phyloP scores from a whole-genome alignment of 805 yeast genomes.

The Starmerella floricola region DNA sequence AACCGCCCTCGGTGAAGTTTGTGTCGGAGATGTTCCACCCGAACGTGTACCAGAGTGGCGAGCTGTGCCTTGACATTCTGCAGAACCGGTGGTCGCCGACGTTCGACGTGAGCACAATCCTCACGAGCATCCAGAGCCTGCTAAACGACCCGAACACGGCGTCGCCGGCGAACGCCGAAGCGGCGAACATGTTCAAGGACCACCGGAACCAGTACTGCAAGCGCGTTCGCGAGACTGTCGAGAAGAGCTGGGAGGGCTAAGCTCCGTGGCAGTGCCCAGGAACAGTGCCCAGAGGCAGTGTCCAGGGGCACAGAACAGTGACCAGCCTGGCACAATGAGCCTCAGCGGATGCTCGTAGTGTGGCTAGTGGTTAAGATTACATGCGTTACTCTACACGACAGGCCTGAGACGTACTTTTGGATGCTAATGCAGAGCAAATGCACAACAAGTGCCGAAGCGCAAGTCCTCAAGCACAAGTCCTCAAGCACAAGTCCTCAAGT shows the following conservation, averaged over 20 bases:
- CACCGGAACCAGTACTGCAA: constrained; percentile 86
- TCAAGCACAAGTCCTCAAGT: no score
- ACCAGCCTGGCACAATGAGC: no score
- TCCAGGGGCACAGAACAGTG: no score
- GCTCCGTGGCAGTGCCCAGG: no score
- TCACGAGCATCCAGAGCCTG: constrained; percentile 77
- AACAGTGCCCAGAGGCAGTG: no score
- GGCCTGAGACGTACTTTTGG: no score
- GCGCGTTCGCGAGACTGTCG: constrained; percentile 89
- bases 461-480: no score
- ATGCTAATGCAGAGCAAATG: no score
- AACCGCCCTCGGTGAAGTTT: constrained; percentile 88
- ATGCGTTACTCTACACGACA: no score
- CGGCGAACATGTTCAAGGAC: constrained; percentile 88
- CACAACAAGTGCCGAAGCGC: no score
- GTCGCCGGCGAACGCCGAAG: constrained; percentile 96
- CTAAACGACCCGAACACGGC: constrained; percentile 93
- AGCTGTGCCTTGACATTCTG: constrained; percentile 84
- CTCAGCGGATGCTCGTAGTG: no score
- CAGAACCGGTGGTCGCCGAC: constrained; percentile 99
- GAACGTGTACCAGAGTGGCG: constrained; percentile 91
- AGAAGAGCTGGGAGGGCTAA: constrained; percentile 29
- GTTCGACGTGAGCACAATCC: constrained; percentile 88
- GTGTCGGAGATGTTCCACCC: constrained; percentile 95
- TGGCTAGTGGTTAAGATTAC: no score